Base-by-base conservation (phyloP, 805 yeast species). In the Teunomyces funiuensis region DNA sequence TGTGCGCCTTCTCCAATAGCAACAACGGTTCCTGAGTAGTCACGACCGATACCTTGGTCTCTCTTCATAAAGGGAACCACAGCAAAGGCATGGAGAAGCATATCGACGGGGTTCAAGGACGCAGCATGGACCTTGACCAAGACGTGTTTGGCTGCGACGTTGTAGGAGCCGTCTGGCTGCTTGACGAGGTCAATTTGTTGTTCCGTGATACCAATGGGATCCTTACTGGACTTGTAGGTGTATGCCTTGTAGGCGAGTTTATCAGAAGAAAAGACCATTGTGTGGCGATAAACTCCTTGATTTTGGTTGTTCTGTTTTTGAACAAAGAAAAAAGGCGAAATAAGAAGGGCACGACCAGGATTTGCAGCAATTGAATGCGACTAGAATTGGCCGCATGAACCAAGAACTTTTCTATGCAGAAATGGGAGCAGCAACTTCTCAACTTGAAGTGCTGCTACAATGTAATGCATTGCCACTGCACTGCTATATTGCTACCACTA, bases 81-180 rank as follows among this genome's bases (percentile, higher is more conserved):
- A 4, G 54, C 47, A 3, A 54, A 28, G 15, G 50, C 44, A 28
- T 59, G 50, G 39, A 64, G 27, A 14, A 58, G 31, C 15, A 54
- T 17, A 39, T 66, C 72, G 11, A 63, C 53, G 2, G 70, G 71
- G 41, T 66, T 66, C 41, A 66, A 57, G 1, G 68, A 58, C 4
- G 61, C 65, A 9, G 59, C 43, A 27, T 55, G 58, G 18, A 65
- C 54, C 44, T 66, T 66, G 17, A 66, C 55, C 40, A 66, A 51
- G 14, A 63, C 50, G 16, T 55, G 41, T 37, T 52, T 38, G 14
- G 44, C 25, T 10, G 42, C 40, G 2, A 52, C 55, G 17, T 36
- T 44, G 28, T 40, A 54, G 8, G 41, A 41, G 10, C 55, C 57
- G 41, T 49, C 43, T 2, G 22, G 19, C 34, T 46, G 45, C 27